phyloP scores from a whole-genome alignment of 1,284 basidiomycete species.

The Heterobasidion occidentale region DNA sequence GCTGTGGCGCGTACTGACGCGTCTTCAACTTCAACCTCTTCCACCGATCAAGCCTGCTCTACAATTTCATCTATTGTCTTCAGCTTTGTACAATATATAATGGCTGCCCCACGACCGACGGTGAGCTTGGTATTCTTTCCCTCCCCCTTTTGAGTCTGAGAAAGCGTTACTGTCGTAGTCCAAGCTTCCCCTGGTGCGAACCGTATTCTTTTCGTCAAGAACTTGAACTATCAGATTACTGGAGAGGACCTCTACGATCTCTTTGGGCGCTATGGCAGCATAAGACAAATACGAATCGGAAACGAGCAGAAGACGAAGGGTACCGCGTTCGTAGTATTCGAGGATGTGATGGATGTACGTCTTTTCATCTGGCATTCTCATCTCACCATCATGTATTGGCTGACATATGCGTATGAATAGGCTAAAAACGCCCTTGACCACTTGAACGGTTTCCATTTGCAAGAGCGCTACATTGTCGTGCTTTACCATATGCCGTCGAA shows the following conservation, averaged over 20 bases:
- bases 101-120: slow-evolving; percentile 60
- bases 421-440: slow-evolving; percentile 96
- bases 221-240: slow-evolving; percentile 91
- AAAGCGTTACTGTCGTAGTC: slow-evolving; percentile 31
- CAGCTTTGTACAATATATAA: slow-evolving; percentile 15
- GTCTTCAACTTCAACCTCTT: no score
- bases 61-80: not conserved
- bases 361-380: not conserved
- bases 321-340: slow-evolving; percentile 92
- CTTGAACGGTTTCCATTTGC: slow-evolving; percentile 96
- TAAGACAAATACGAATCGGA: slow-evolving; percentile 92
- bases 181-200: slow-evolving; percentile 84
- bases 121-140: slow-evolving; percentile 27
- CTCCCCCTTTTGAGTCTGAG: not conserved
- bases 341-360: slow-evolving; percentile 84
- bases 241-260: slow-evolving; percentile 95
- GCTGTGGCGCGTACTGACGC: not conserved
- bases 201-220: slow-evolving; percentile 82
- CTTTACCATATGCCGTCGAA: slow-evolving; percentile 97
- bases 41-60: no score
- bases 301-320: slow-evolving; percentile 90
- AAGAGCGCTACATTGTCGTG: slow-evolving; percentile 97
- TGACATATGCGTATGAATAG: slow-evolving; percentile 29
- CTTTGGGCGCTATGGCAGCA: slow-evolving; percentile 95
- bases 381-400: slow-evolving; percentile 9